Conservation (phyloP, 352 stramenopile genomes). For the Phytophthora multivora region DNA sequence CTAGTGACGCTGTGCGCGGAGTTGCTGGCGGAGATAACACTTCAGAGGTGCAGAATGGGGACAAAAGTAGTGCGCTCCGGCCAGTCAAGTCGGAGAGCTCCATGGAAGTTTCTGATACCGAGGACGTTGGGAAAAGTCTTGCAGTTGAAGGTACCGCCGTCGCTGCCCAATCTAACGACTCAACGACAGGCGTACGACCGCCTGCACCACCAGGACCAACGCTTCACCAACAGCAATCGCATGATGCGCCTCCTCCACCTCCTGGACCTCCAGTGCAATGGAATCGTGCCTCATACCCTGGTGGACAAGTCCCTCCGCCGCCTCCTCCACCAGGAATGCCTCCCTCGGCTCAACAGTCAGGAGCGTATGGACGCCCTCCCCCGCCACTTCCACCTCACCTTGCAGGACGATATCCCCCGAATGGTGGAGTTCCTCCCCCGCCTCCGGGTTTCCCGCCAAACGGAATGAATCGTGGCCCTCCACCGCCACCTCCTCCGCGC, state of each 20-base stretch:
- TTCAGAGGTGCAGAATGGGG: conserved; percentile 22
- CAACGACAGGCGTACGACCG: neutral
- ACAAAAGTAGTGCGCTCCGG: conserved; percentile 14
- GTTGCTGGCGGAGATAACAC: conserved; percentile 11
- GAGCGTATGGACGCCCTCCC: conserved; percentile 22
- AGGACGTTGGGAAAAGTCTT: conserved; percentile 30
- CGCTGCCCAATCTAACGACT: conserved; percentile 1
- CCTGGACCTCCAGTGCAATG: conserved; percentile 22
- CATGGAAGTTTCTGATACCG: conserved; percentile 73
- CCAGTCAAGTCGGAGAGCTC: conserved; percentile 58
- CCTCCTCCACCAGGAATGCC: conserved; percentile 22
- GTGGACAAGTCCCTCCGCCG: conserved; percentile 14
- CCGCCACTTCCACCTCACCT: conserved; percentile 27
- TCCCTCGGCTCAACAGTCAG: conserved; percentile 14
- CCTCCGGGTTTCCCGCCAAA: conserved; percentile 27
- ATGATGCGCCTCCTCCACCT: conserved; percentile 6
- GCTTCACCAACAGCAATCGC: conserved; percentile 14
- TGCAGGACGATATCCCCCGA: conserved; percentile 10
- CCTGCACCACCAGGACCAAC: neutral
- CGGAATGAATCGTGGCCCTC: conserved; percentile 17
- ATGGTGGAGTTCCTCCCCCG: conserved; percentile 24
- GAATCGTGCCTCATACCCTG: conserved; percentile 15
- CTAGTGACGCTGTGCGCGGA: conserved; percentile 17
- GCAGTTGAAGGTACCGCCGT: neutral
- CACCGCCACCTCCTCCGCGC: conserved; percentile 23